phyloP scores from a whole-genome alignment of 2,329 filamentous ascomycete genomes.

The Orbilia brochopaga region DNA sequence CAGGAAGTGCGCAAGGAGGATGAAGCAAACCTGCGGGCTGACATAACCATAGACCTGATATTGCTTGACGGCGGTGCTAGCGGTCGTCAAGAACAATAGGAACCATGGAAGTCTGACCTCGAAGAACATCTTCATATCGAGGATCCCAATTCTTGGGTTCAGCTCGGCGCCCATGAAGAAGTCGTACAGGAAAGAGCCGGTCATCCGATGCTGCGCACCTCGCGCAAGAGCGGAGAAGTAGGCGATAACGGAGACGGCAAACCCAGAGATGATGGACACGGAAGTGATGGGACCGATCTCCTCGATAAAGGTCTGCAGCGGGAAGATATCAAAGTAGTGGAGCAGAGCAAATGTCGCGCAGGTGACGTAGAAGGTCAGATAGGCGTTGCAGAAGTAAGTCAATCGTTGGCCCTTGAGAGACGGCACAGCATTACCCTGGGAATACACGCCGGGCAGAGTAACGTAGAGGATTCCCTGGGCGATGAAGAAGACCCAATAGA shows the following conservation, averaged over 20 bases:
- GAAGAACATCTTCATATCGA: constrained; percentile 96
- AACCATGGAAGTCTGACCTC: constrained; percentile 93
- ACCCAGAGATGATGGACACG: constrained; percentile 90
- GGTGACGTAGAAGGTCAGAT: constrained; percentile 85
- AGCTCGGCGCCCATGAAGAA: constrained; percentile 91
- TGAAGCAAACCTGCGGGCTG: constrained; percentile 80
- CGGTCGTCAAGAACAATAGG: constrained; percentile 79
- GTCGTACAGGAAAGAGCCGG: constrained; percentile 78
- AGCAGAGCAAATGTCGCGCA: constrained; percentile 73
- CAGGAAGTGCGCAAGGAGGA: constrained; percentile 87
- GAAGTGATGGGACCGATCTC: constrained; percentile 93
- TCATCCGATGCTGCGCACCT: constrained; percentile 90
- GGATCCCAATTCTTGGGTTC: constrained; percentile 79
- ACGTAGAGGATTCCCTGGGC: constrained; percentile 85
- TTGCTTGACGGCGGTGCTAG: constrained; percentile 78
- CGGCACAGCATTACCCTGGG: constrained; percentile 84
- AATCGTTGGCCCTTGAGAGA: constrained; percentile 85
- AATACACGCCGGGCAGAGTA: constrained; percentile 82
- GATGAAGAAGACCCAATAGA: constrained; percentile 93
- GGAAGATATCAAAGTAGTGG: constrained; percentile 84
- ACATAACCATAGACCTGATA: constrained; percentile 86
- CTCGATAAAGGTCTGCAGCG: constrained; percentile 88
- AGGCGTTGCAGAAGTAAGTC: constrained; percentile 90
- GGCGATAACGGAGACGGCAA: constrained; percentile 78
- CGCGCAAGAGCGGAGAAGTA: constrained; percentile 83